phyloP scores from a whole-genome alignment of 768 basidiomycete genomes.

The Glaciozyma martinii region DNA sequence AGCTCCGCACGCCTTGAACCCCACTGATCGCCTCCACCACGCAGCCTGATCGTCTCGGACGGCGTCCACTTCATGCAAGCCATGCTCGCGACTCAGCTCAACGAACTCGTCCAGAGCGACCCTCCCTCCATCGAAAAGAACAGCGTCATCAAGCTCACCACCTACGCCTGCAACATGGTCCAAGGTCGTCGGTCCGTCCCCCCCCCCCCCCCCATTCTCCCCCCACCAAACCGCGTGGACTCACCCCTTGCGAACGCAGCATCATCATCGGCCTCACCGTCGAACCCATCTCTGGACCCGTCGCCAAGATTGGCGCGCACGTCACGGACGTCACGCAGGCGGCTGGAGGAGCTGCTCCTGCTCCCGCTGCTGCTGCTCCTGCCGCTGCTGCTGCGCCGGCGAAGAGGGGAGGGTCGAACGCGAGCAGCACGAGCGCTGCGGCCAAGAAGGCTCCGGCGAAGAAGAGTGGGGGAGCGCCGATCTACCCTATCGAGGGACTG shows the following conservation, averaged over 20 bases:
- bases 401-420: slow-evolving; percentile 34
- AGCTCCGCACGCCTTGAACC: slow-evolving; percentile 36
- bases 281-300: slow-evolving; percentile 48
- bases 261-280: slow-evolving; percentile 71
- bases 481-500: slow-evolving; percentile 84
- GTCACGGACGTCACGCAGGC: slow-evolving; percentile 36
- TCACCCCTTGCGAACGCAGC: slow-evolving; percentile 41
- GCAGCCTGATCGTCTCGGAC: slow-evolving; percentile 70
- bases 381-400: slow-evolving; percentile 36
- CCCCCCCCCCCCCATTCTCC: neutral
- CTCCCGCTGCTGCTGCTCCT: slow-evolving; percentile 38
- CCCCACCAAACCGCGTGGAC: neutral
- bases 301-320: slow-evolving; percentile 69
- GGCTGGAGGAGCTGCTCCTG: slow-evolving; percentile 39
- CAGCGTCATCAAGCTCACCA: slow-evolving; percentile 60
- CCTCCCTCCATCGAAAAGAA: slow-evolving; percentile 56
- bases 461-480: slow-evolving; percentile 34
- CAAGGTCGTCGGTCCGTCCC: slow-evolving; percentile 66
- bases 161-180: slow-evolving; percentile 71
- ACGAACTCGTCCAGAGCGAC: slow-evolving; percentile 52
- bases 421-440: slow-evolving; percentile 25
- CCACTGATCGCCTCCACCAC: too few relatives aligned
- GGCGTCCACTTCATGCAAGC: slow-evolving; percentile 77
- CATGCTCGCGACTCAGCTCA: slow-evolving; percentile 90
- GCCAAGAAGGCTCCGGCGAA: slow-evolving; percentile 1